Base-by-base conservation (phyloP, 495 filamentous ascomycete species). In the Saxophila tyrrhenica region DNA sequence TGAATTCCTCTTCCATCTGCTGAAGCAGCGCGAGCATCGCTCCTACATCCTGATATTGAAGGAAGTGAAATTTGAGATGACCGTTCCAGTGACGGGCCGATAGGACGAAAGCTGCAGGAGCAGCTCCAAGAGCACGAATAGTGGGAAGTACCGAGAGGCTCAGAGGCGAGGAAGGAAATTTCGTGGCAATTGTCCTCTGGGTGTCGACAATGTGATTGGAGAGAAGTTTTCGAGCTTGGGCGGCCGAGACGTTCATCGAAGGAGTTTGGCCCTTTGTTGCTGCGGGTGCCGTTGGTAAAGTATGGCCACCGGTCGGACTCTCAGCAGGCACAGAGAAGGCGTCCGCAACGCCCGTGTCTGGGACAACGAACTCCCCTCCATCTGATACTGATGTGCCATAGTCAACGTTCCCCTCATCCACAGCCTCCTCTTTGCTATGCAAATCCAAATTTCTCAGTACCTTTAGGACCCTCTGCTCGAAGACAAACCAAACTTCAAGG, bases 1-100 rank as follows among this genome's bases (percentile, higher is more conserved):
- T 65, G 8, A 86, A 87, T 1, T 73, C 78, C 9, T 76, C 66
- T 39, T 85, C 80, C 89, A 95, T 95, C 66, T 95, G 87, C 41
- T 72, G 67, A 7, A 94, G 68, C 2, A 89, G 68, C 11, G 78
- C 70, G 11, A 82, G 63, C 32, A 90, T 76, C 10, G 73, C 75
- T 10, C 68, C 60, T 1, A 86, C 68, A 60, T 92, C 79, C 3
- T 75, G 72, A 57, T 80, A 79, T 2, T 76, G 74, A 29, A 66
- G 67, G 82, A 85, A 90, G 54, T 79, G 69, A 32, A 85, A 75
- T 22, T 70, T 61, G 20, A 89, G 71, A 35, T 90, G 69, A 45
- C 84, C 78, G 64, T 91, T 87, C 67, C 87, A 94, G 38, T 94
- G 78, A 0, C 72, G 69, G 1, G 84, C 83, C 24, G 80, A 85